Base-by-base conservation (phyloP, 495 filamentous ascomycete species). In the Cercophora newfieldiana region DNA sequence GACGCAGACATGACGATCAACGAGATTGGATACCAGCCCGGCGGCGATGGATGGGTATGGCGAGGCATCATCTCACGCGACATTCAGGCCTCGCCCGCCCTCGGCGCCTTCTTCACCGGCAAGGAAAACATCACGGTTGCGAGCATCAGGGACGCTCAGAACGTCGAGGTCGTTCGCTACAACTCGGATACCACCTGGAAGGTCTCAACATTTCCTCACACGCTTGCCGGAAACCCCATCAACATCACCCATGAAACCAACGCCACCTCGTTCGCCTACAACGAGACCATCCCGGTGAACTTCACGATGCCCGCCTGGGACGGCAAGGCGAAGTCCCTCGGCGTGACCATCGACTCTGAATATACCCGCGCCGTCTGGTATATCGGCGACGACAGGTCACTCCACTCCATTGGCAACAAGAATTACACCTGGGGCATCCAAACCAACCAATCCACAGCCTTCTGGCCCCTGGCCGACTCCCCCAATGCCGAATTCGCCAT, bases 401-500 rank as follows among this genome's bases (percentile, higher is more conserved):
- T 80, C 1, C 66, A 79, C 63, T 58, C 53, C n/a, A 59, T 72
- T 3, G 54, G 54, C 59, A 76, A 71, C 67, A 69, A 66, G 33
- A 72, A 75, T 65, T 70, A 31, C 22, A 51, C 49, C 28, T 78
- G 77, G 73, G 10, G 49, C 22, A 21, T 53, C 16, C 56, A 64
- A 19, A 26, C 59, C n/a, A 72, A 69, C 65, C 72, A 75, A 56
- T 58, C 66, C 44, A 37, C 19, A 8, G 37, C 59, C 8, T 57
- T 67, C 48, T 80, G 76, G 76, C 78, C 78, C 6, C 1, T 47
- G 26, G 77, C 78, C 21, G 78, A 80, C 66, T 30, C 65, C 10
- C 69, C 77, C 10, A 76, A 75, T 50, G 72, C 71, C 51, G 59
- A 68, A 1, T 65, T 80, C 19, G 73, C 70, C 59, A 66, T 74